Base-by-base conservation (phyloP, 1,284 basidiomycete genomes). In the Leccinum ponderosum region DNA sequence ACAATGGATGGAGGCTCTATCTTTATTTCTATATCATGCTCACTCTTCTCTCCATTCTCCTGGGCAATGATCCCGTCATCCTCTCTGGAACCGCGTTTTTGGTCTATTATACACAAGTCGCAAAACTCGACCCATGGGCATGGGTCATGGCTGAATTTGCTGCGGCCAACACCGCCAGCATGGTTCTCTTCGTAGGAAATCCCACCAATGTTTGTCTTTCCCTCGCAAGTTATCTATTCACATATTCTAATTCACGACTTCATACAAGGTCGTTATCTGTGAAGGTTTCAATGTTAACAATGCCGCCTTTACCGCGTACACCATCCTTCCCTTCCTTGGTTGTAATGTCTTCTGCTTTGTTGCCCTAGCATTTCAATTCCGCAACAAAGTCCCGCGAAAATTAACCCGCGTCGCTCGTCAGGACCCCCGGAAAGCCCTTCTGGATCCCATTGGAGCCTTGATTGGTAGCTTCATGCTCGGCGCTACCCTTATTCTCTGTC, bases 11-110 rank as follows among this genome's bases (percentile, higher is more conserved):
- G 64, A 84, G 77, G 53, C 81, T 98, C 0, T 97, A 90, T 73
- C 73, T 90, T 22, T 85, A 89, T 58, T 89, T 97, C 73, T 96
- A 93, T 72, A 62, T 85, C 60, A 87, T 96, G 80, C 87, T 95
- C 73, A 90, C 93, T 51, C 69, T 85, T 9, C 83, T 90, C 63
- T 95, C 93, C 27, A 81, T 93, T 20, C 70, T 95, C 1, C 84
- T 98, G 11, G 96, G 96, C 6, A 98, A 98, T 71, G 94, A 95
- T 74, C 93, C 94, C 0, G 84, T 95, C 64, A 91, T 95, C 60
- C 82, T 95, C 17, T 90, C 87, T 17, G 91, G 93, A 1, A 97
- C 94, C 0, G 89, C 89, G 0, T 97, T 97, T 73, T 76, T 97
- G 50, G 89, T 89, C 6, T 95, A 96, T 71, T 91, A 94, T 65